phyloP scores from a whole-genome alignment of 331 rosid species.

The Phaseolus coccineus region DNA sequence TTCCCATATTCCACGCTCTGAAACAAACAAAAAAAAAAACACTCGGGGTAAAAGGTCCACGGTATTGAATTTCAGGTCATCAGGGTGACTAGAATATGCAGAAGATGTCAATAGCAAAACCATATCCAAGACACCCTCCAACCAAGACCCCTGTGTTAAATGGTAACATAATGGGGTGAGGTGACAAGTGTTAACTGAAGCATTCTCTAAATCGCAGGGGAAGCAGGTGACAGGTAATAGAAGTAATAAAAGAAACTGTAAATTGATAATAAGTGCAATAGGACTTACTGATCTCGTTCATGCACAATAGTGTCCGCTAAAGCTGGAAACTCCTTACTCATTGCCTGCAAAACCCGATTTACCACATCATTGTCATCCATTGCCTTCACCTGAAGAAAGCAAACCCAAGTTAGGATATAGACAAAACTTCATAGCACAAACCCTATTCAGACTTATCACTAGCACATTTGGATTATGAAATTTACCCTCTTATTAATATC shows the following conservation, averaged over 20 bases:
- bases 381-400: conserved; percentile 75
- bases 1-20: neutral
- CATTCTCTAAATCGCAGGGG: conserved; percentile 12
- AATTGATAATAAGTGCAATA: conserved; percentile 32
- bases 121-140: conserved; percentile 21
- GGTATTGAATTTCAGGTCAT: conserved; percentile 6
- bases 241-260: conserved; percentile 27
- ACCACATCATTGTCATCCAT: conserved; percentile 90
- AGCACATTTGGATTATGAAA: conserved; percentile 29
- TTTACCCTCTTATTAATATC: conserved; percentile 79
- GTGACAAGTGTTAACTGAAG: conserved; percentile 23
- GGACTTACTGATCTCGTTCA: conserved; percentile 88
- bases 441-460: conserved; percentile 33
- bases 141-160: conserved; percentile 1
- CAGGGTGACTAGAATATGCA: conserved; percentile 5
- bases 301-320: conserved; percentile 92
- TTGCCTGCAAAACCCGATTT: conserved; percentile 85
- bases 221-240: conserved; percentile 27
- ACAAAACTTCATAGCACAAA: conserved; percentile 26
- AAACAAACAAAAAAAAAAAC: conserved; percentile 2
- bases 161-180: conserved; percentile 1
- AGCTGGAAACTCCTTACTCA: conserved; percentile 91
- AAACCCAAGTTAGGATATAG: conserved; percentile 41
- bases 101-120: conserved; percentile 20
- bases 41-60: neutral